A percentile compares a stretch with the other conserved stretches of the same genome.
Conservation (phyloP, 768 basidiomycete species). For the Rhizopogon vinicolor region DNA sequence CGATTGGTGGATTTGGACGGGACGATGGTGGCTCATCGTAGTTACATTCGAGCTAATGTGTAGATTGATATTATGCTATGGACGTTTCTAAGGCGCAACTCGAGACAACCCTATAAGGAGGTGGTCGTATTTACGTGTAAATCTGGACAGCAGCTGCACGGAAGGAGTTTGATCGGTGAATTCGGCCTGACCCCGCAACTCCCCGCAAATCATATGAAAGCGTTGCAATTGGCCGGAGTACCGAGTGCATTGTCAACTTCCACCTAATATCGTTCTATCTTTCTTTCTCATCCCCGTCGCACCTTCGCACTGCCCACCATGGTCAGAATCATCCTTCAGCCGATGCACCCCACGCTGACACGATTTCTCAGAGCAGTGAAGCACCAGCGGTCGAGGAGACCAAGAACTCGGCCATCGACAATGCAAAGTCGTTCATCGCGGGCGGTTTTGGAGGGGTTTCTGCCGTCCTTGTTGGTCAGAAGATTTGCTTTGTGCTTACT, state of each 20-base stretch:
- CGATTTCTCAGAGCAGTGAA: slow-evolving; percentile 19
- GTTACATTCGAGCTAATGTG: slow-evolving; percentile 6
- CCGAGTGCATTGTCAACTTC: not conserved
- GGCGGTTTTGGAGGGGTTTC: slow-evolving; percentile 90
- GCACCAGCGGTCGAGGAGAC: slow-evolving; percentile 13
- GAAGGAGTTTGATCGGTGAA: slow-evolving; percentile 10
- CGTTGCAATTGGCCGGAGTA: slow-evolving; percentile 2
- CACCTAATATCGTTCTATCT: not conserved
- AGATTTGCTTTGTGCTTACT: not conserved
- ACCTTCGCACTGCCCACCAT: slow-evolving; percentile 14
- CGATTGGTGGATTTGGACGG: slow-evolving; percentile 72
- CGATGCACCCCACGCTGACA: slow-evolving; percentile 5
- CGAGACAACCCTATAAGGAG: no score
- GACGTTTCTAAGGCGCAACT: slow-evolving; percentile 1
- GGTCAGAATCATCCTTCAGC: slow-evolving; percentile 13
- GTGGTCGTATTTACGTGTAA: no score
- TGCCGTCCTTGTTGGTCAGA: slow-evolving; percentile 85
- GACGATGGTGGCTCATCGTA: slow-evolving; percentile 38
- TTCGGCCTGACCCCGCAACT: slow-evolving; percentile 11
- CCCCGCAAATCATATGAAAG: slow-evolving; percentile 26
- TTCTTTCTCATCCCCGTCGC: slow-evolving; percentile 3
- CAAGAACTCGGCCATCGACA: slow-evolving; percentile 30
- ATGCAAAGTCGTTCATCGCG: slow-evolving; percentile 82
- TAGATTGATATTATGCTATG: slow-evolving; percentile 12
- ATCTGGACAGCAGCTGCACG: no score